phyloP scores from a whole-genome alignment of 2,329 filamentous ascomycete species.

The Alternaria angustiovoidea region DNA sequence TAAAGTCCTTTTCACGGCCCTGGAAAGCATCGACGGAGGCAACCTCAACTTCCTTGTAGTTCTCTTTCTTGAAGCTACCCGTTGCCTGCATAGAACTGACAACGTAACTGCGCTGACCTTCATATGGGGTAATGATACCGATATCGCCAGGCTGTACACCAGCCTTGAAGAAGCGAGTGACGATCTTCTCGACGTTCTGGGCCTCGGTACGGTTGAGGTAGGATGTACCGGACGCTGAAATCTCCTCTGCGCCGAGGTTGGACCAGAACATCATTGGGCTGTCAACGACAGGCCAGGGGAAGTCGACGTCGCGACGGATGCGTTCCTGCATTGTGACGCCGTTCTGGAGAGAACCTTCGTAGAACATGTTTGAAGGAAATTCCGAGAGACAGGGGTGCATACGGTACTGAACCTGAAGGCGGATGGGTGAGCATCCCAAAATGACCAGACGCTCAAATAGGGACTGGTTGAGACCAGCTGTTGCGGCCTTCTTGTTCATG shows the following conservation, averaged over 20 bases:
- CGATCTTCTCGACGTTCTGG: constrained; percentile 97
- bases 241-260: constrained; percentile 96
- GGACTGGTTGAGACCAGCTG: constrained; percentile 97
- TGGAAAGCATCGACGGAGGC: constrained; percentile 99
- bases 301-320: constrained; percentile 91
- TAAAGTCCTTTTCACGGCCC: constrained; percentile 98
- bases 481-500: constrained; percentile 99
- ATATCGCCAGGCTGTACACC: constrained; percentile 94
- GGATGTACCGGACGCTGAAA: constrained; percentile 95
- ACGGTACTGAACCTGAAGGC: constrained; percentile 95
- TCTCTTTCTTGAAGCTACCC: constrained; percentile 96
- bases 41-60: constrained; percentile 98
- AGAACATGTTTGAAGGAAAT: constrained; percentile 99
- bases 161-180: constrained; percentile 98
- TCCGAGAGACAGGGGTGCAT: constrained; percentile 98
- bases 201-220: constrained; percentile 98
- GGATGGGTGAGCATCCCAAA: constrained; percentile 87
- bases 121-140: constrained; percentile 98
- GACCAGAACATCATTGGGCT: constrained; percentile 99
- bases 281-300: constrained; percentile 94
- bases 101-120: constrained; percentile 97
- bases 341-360: constrained; percentile 96
- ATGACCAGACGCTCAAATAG: constrained; percentile 96
- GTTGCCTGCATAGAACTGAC: constrained; percentile 99
- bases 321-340: constrained; percentile 91